Evolutionary conservation across 2,329 filamentous ascomycete genomes (phyloP).

Genomic region (Aureobasidium sp.): DNA sequence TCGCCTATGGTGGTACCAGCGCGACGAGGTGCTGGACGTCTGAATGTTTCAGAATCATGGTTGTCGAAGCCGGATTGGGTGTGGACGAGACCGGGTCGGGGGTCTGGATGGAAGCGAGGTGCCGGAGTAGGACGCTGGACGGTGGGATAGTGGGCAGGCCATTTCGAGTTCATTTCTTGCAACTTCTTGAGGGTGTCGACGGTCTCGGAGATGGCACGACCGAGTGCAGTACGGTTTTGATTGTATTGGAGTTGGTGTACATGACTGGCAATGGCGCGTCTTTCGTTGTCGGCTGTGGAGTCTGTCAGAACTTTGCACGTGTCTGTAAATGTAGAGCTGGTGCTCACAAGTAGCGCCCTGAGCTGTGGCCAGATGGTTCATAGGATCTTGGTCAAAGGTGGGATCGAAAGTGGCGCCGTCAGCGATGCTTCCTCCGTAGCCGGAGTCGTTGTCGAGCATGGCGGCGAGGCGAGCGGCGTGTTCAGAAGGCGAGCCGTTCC

Average conservation of each 20-base stretch:
- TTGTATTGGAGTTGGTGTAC: constrained; percentile 94
- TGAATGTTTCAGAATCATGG: constrained; percentile 30
- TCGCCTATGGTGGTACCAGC: constrained; percentile 64
- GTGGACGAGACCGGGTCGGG: constrained; percentile 55
- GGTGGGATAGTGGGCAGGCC: constrained; percentile 93
- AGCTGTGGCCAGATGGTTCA: not conserved
- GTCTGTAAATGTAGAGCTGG: not conserved
- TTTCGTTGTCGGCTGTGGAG: constrained; percentile 49
- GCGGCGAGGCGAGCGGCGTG: constrained; percentile 73
- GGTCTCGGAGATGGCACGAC: constrained; percentile 75
- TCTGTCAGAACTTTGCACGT: constrained; percentile 15
- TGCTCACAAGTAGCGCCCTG: constrained; percentile 7
- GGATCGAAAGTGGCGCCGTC: constrained; percentile 53
- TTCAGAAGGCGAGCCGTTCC: constrained; percentile 69
- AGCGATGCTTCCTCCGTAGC: constrained; percentile 74
- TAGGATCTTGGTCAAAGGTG: constrained; percentile 7
- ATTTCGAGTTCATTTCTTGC: constrained; percentile 80
- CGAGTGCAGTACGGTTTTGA: constrained; percentile 78
- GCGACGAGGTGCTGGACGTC: constrained; percentile 49
- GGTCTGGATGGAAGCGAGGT: constrained; percentile 37
- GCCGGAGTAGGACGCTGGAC: constrained; percentile 52
- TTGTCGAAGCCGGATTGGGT: constrained; percentile 52
- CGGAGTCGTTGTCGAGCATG: constrained; percentile 79
- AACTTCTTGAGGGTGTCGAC: constrained; percentile 75
- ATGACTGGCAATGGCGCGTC: constrained; percentile 64